Evolutionary conservation across 805 yeast species (phyloP).

Genomic region (Candida mattraensis): DNA sequence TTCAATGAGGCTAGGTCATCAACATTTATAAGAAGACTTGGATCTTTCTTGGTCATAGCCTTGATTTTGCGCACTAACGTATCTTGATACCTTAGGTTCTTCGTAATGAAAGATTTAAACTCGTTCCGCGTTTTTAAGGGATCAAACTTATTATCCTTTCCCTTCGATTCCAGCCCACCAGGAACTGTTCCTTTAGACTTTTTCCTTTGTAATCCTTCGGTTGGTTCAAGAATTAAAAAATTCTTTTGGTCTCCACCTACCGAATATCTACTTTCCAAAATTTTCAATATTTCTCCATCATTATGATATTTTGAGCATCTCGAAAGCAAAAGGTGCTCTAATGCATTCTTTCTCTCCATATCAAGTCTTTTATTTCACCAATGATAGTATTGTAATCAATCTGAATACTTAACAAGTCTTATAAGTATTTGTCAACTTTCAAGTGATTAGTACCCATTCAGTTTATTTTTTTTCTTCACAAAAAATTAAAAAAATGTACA

Average conservation of each 20-base stretch:
- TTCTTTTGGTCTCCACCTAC: constrained; percentile 47
- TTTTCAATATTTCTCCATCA: constrained; percentile 37
- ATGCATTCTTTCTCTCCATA: constrained; percentile 45
- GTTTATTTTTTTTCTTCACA: too few species aligned
- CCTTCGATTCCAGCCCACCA: constrained; percentile 2
- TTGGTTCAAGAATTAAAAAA: constrained; percentile 40
- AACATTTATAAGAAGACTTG: constrained; percentile 19
- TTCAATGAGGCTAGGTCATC: constrained; percentile 24
- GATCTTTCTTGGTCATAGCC: constrained; percentile 22
- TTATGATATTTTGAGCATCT: constrained; percentile 41
- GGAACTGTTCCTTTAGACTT: constrained; percentile 22
- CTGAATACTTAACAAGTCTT: too few species aligned
- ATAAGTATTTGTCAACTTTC: too few species aligned
- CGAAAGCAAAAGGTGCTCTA: constrained; percentile 47
- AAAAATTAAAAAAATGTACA: too few species aligned
- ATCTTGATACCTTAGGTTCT: constrained; percentile 40
- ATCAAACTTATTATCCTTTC: constrained; percentile 21
- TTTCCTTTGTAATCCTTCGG: constrained; percentile 31
- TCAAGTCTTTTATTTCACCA: too few species aligned
- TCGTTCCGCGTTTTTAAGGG: constrained; percentile 37
- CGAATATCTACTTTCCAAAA: constrained; percentile 47
- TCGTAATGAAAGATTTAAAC: constrained; percentile 41
- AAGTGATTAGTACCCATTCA: too few species aligned
- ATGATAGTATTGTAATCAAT: too few species aligned
- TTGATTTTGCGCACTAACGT: constrained; percentile 39